phyloP scores from a whole-genome alignment of 164 flowering plant species.

The Saururus chinensis region DNA sequence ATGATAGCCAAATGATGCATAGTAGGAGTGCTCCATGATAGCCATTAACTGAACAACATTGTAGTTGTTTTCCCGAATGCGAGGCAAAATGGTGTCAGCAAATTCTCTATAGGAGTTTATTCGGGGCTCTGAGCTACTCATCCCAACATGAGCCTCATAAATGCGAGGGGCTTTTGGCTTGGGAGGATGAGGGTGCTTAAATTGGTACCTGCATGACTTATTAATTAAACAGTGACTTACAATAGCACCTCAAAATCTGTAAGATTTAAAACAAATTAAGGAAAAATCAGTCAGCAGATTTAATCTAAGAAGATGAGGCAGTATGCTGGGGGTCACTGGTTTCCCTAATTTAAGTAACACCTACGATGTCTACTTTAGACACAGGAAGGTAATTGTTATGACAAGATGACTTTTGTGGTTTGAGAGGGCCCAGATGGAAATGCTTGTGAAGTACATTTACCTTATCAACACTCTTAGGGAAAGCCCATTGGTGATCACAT shows the following conservation, averaged over 20 bases:
- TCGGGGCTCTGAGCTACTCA: constrained; percentile 85
- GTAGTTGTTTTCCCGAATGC: constrained; percentile 68
- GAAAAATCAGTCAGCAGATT: not conserved
- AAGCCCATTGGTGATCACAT: no score
- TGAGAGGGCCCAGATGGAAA: no score
- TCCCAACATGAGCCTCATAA: constrained; percentile 98
- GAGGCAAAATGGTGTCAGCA: constrained; percentile 86
- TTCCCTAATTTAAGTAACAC: no score
- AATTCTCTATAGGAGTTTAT: constrained; percentile 83
- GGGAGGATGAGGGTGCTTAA: constrained; percentile 73
- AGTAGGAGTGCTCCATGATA: constrained; percentile 96
- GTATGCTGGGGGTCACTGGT: not conserved
- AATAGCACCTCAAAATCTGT: not conserved
- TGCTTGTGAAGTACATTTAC: no score
- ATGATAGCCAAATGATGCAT: constrained; percentile 94
- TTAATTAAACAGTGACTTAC: not conserved
- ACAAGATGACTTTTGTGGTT: no score
- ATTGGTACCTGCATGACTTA: constrained; percentile 55
- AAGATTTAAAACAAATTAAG: not conserved
- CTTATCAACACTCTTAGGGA: no score
- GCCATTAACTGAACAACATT: constrained; percentile 97
- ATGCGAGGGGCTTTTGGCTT: constrained; percentile 75
- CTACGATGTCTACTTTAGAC: no score
- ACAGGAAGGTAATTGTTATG: no score
- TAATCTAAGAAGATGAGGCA: not conserved